Base-by-base conservation (phyloP, 2,329 filamentous ascomycete genomes). In the Ambrosiella xylebori region DNA sequence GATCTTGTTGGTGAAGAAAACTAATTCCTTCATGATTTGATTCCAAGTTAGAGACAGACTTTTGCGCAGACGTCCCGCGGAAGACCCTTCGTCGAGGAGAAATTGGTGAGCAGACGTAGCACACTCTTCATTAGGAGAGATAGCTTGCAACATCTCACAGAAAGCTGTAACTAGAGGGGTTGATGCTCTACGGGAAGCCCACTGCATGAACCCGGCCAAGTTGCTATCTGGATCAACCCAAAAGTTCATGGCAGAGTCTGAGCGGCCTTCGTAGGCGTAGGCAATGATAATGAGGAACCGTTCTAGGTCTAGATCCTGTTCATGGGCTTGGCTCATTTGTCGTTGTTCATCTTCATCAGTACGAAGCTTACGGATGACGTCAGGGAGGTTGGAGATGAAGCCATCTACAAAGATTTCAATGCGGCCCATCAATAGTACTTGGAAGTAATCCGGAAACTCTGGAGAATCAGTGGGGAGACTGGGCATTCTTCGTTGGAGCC, bases 111-210 rank as follows among this genome's bases (percentile, higher is more conserved):
- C 88, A 13, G 86, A 79, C 57, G 85, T 84, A 36, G 93, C 91
- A 64, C 88, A 93, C 57, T 86, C 80, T 57, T 88, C 81, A 56
- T 88, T 88, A 56, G 84, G 82, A 0, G 93, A 88, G 53, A 98
- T 84, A 1, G 90, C 85, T 65, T 89, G 86, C 13, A 98, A 75
- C 82, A 98, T 91, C 67, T 97, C 91, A 69, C 93, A 98, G 65
- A 97, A 98, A 11, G 91, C 90, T 61, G 88, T 93, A 60, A 95
- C 90, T 27, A 95, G 78, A n/a, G 93, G 93, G 0, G 94, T 96
- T 0, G 94, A 95, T 61, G 95, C 89, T 64, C 93, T 79, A 64
- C 88, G 85, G 2, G 93, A 95, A n/a, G 90, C 87, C 93, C 93
- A 98, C 63, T 95, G 87, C 67, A 98, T 77, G 67, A 98, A 98